phyloP scores from a whole-genome alignment of 345 rosid genomes.

The Aquilaria malaccensis region DNA sequence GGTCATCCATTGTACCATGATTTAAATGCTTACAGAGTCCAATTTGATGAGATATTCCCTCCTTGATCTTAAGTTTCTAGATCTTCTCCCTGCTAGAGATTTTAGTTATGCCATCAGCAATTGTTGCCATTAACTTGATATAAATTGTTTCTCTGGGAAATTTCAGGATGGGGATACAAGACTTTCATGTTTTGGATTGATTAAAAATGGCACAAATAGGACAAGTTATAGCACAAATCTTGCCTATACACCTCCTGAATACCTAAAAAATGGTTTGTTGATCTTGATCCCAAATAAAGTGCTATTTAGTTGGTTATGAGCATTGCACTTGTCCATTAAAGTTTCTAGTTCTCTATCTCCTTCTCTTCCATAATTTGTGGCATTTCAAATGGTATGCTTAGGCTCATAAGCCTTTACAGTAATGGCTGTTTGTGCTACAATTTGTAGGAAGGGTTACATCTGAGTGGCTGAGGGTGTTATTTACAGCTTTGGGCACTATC shows the following conservation, averaged over 20 bases:
- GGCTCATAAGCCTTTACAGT: conserved; percentile 6
- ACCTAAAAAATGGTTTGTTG: conserved; percentile 68
- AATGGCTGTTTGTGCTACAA: conserved; percentile 5
- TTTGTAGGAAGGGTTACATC: conserved; percentile 86
- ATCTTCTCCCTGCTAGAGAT: not conserved
- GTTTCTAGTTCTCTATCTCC: not conserved
- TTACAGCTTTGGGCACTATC: conserved; percentile 90
- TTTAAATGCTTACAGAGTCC: conserved; percentile 94
- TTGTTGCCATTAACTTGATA: not conserved
- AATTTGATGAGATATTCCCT: conserved; percentile 82
- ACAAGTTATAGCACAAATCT: conserved; percentile 93
- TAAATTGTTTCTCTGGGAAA: conserved; percentile 13
- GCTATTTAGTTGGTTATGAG: not conserved
- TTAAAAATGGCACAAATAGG: conserved; percentile 94
- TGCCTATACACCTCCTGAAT: conserved; percentile 96
- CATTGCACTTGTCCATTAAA: conserved; percentile 6
- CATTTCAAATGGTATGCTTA: not conserved
- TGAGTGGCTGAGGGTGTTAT: conserved; percentile 53
- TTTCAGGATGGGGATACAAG: conserved; percentile 94
- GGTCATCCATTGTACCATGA: conserved; percentile 92
- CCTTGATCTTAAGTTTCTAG: conserved; percentile 4
- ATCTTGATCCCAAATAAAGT: conserved; percentile 4
- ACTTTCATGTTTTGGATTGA: conserved; percentile 96
- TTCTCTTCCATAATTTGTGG: not conserved
- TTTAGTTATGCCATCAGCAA: too few relatives aligned